These are phyloP conservation scores for Globisporangium cylindrosporum DNA, from an alignment of 352 stramenopile genomes.

Conservation along the genomic window DNA sequence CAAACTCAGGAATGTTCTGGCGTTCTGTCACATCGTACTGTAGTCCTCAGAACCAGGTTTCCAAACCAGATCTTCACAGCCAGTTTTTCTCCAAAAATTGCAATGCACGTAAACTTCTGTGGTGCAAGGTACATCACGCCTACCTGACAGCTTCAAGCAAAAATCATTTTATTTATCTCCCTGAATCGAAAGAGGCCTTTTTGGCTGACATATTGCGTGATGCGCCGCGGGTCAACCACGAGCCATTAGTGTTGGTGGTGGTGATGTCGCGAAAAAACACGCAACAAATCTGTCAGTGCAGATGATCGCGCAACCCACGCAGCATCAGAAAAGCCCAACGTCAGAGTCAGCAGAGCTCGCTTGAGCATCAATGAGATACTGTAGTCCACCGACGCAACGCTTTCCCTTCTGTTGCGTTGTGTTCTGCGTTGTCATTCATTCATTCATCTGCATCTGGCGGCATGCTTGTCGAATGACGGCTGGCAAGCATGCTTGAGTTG, in stretches of 20 bases:
- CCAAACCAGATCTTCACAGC: not conserved
- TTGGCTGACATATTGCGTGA: not conserved
- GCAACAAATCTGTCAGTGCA: no score
- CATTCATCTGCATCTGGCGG: not conserved
- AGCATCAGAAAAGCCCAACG: no score
- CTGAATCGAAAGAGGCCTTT: not conserved
- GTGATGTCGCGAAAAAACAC: not conserved
- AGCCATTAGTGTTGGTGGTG: not conserved
- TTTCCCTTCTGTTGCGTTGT: not conserved
- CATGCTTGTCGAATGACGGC: not conserved
- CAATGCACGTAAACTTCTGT: not conserved
- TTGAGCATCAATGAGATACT: no score
- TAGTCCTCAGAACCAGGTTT: not conserved
- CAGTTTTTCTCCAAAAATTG: not conserved
- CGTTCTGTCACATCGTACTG: not conserved
- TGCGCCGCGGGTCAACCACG: not conserved
- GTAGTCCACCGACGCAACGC: no score
- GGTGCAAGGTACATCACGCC: not conserved
- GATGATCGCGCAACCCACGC: no score
- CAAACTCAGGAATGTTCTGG: conserved; percentile 6
- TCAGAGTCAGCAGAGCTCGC: no score
- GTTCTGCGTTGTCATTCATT: not conserved
- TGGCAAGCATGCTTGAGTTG: not conserved
- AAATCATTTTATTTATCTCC: conserved; percentile 1
- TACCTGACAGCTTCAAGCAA: not conserved